phyloP scores from a whole-genome alignment of 805 yeast genomes.

The Sugiyamaella boreocaroliniensis region DNA sequence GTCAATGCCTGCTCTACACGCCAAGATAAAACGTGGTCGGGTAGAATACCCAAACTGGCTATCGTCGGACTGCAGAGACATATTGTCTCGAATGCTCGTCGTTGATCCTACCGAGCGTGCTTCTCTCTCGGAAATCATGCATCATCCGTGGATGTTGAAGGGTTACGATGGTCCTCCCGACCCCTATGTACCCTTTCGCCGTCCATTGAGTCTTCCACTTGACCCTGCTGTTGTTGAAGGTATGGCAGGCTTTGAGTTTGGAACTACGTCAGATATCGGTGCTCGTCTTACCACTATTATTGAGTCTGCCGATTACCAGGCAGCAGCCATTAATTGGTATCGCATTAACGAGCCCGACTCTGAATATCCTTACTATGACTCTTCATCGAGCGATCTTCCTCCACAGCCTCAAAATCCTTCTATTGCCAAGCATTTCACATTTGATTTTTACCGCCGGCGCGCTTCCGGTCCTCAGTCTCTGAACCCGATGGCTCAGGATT shows the following conservation, averaged over 20 bases:
- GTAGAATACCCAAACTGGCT: constrained; percentile 86
- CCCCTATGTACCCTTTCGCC: constrained; percentile 67
- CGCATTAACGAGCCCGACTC: constrained; percentile 20
- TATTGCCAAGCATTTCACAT: constrained; percentile 7
- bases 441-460: constrained; percentile 23
- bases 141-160: constrained; percentile 91
- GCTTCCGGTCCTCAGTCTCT: constrained; percentile 2
- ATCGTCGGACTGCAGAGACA: constrained; percentile 70
- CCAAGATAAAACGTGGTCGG: constrained; percentile 83
- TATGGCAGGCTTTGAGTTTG: constrained; percentile 74
- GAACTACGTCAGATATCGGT: constrained; percentile 52
- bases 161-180: constrained; percentile 73
- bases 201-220: constrained; percentile 66
- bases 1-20: constrained; percentile 83
- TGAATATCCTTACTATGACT: neutral
- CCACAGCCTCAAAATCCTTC: neutral
- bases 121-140: constrained; percentile 63
- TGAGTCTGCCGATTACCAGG: constrained; percentile 57
- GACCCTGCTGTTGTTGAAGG: constrained; percentile 61
- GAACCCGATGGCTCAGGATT: neutral
- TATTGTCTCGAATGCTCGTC: constrained; percentile 82
- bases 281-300: constrained; percentile 53
- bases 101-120: constrained; percentile 85
- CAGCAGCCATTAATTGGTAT: constrained; percentile 59
- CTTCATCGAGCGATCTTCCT: neutral